Percentiles rank a stretch among this genome's conserved stretches.
Evolutionary conservation across 163 green algal genomes (phyloP).

Genomic region (Coccomyxa subellipsoidea): DNA sequence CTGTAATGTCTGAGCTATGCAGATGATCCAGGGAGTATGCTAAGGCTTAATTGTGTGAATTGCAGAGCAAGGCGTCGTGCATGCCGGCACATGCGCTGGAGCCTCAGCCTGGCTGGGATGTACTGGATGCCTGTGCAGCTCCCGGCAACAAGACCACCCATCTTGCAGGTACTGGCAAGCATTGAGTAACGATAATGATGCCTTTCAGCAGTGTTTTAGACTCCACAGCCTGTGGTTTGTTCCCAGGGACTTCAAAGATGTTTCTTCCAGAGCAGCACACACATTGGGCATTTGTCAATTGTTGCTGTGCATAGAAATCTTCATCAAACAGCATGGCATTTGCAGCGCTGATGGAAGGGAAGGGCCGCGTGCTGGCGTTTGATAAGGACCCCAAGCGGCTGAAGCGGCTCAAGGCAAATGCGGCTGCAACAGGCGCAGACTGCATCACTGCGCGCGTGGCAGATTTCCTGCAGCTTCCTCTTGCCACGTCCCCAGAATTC

Average conservation of each 20-base stretch:
- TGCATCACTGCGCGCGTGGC: constrained; percentile 40
- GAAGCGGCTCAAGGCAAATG: constrained; percentile 65
- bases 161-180: constrained; percentile 66
- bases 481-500: constrained; percentile 32
- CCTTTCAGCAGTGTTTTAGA: no score
- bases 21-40: not conserved
- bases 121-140: constrained; percentile 94
- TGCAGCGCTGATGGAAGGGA: constrained; percentile 34
- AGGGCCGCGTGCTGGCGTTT: constrained; percentile 75
- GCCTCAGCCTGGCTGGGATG: constrained; percentile 70
- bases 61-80: constrained; percentile 86
- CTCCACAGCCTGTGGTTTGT: no score
- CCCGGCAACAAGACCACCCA: constrained; percentile 99
- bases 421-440: constrained; percentile 42
- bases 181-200: no score
- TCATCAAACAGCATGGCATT: no score
- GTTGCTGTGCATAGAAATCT: no score
- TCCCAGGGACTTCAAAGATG: no score
- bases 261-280: no score
- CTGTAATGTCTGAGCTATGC: not conserved
- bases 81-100: constrained; percentile 81
- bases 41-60: not conserved
- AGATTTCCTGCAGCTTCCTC: constrained; percentile 80
- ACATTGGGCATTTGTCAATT: no score
- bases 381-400: constrained; percentile 77